These are phyloP conservation scores for Allomyces javanicus DNA, from an alignment of 192 early-diverging fungal genomes.

Conservation along the genomic window DNA sequence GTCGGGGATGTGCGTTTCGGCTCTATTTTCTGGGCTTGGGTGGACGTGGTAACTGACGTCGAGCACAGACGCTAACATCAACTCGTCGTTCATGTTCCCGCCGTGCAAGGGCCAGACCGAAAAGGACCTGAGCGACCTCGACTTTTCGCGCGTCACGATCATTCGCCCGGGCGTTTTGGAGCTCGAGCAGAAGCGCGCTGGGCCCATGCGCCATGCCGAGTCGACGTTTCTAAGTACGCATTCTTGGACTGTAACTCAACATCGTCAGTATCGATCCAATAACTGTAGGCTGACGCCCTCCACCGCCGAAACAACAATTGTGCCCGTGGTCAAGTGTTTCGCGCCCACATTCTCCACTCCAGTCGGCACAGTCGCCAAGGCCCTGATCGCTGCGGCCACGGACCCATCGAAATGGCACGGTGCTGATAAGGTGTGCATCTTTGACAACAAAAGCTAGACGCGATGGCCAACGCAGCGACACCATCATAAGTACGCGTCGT, in stretches of 20 bases:
- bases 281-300: too few species aligned
- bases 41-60: too few species aligned
- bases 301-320: background rate
- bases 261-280: too few species aligned
- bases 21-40: background rate
- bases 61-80: background rate
- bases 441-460: background rate
- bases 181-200: background rate
- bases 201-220: too few species aligned
- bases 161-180: constrained; percentile 37
- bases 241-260: too few species aligned
- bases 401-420: background rate
- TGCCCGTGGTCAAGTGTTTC: background rate
- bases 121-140: constrained; percentile 30
- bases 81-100: constrained; percentile 37
- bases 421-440: background rate
- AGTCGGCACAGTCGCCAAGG: background rate
- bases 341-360: background rate
- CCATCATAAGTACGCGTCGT: too few species aligned
- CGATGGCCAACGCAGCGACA: background rate
- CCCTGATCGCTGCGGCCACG: background rate
- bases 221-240: too few species aligned
- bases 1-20: constrained; percentile 8
- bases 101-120: constrained; percentile 60
- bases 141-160: constrained; percentile 40